These are phyloP conservation scores for Phytophthora brassicae DNA, from an alignment of 352 stramenopile species.

Conservation along the genomic window DNA sequence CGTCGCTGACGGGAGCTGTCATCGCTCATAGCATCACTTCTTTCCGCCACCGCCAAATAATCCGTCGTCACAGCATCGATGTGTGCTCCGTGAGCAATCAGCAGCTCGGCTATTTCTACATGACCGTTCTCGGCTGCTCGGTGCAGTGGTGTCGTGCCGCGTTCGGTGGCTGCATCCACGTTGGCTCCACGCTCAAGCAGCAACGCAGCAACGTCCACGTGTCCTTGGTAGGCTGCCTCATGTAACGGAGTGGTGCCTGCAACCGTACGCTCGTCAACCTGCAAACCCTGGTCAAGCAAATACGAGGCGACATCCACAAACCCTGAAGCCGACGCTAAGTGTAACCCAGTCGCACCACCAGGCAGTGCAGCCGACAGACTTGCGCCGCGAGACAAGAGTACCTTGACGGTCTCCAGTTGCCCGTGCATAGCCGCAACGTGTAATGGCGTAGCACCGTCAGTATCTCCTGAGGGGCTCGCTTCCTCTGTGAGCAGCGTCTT, in stretches of 20 bases:
- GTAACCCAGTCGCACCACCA: constrained; percentile 44
- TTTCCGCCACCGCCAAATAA: constrained; percentile 35
- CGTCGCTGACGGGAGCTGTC: constrained; percentile 13
- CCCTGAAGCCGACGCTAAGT: constrained; percentile 52
- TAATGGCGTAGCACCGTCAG: constrained; percentile 52
- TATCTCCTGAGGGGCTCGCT: constrained; percentile 21
- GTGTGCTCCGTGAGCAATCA: constrained; percentile 53
- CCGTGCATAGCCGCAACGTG: constrained; percentile 63
- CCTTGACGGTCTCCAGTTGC: constrained; percentile 57
- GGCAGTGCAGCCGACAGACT: constrained; percentile 47
- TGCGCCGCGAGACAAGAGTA: constrained; percentile 45
- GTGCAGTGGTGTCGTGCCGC: constrained; percentile 55
- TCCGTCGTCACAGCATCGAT: constrained; percentile 62
- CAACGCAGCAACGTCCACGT: constrained; percentile 42
- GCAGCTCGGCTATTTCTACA: constrained; percentile 48
- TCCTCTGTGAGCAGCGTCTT: constrained; percentile 26
- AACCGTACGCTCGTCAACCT: constrained; percentile 38
- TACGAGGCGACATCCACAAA: constrained; percentile 46
- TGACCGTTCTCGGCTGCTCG: constrained; percentile 54
- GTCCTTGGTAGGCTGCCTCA: constrained; percentile 49
- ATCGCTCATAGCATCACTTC: constrained; percentile 7
- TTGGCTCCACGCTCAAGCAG: constrained; percentile 44
- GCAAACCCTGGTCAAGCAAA: constrained; percentile 42
- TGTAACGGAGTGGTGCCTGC: constrained; percentile 54
- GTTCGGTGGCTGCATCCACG: constrained; percentile 51